Evolutionary conservation across 2,329 filamentous ascomycete species (phyloP), one percentile per base, ranked within the genome.

Genomic region (Anisogramma anomala): DNA sequence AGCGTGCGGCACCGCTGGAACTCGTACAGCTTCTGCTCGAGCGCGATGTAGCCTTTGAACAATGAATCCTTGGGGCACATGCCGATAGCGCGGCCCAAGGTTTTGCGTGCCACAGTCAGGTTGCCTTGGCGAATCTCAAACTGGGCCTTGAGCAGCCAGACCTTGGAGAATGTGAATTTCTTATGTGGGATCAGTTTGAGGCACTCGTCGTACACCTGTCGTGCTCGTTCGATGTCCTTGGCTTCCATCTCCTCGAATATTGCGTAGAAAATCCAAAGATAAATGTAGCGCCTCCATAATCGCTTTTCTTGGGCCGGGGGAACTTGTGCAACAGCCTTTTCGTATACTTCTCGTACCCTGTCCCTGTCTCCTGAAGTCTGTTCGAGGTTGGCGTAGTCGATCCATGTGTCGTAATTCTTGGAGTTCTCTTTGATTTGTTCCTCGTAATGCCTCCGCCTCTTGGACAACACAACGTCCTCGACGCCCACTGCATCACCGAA

Each of bases 371-470:
- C 84, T 1, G 84, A 80, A 0, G 78, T 76, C 62, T 98, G 91
- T 59, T 98, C 91, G 6, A 98, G 66, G 6, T 84, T 75, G 19
- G 88, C 87, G 59, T 89, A 94, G 61, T 96, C 91, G 52, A 98
- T 89, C 91, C 91, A 98, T 10, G 80, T 75, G 56, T 98, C 91
- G 66, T 98, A 98, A 61, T 95, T 95, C 55, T 93, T 91, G 2
- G 88, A 77, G 54, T 94, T 96, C 56, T 93, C 84, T 55, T 87
- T 89, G 50, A 96, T 76, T 55, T 91, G 82, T 52, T 94, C 86
- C 61, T 98, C 91, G 61, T 98, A 98, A 48, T 91, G 79, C 14
- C 94, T 82, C 53, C 91, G 73, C 51, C 91, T 75, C 60, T 98
- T 98, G 13, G 87, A 87, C n/a, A 96, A 60, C 22, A 98, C 85